Base-by-base conservation (phyloP, 257 asterid genomes). In the Solanum tarijense region DNA sequence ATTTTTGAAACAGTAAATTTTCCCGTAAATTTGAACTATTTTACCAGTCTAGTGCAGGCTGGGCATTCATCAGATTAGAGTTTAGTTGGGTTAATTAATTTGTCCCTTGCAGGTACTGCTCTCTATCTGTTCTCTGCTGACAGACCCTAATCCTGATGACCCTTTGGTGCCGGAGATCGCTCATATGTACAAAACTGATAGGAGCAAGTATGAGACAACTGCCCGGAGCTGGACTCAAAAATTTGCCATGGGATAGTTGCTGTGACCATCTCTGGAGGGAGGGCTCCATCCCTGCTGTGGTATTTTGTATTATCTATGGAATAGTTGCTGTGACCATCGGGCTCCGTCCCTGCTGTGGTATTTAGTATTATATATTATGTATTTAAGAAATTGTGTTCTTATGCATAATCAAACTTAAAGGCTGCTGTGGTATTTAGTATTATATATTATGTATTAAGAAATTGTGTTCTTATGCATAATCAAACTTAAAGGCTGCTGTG, bases 141-240 rank as follows among this genome's bases (percentile, higher is more conserved):
- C 86, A 43, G 85, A 86, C 68, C 88, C 88, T 11, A 86, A 86
- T 73, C 85, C 74, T 11, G 74, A 86, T 86, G 46, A 58, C 46
- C 79, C 89, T 12, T 34, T 87, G 73, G 89, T 87, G 23, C 89
- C 89, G 25, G 86, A 78, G 35, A 58, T 87, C 23, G 86, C 86
- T 78, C 68, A 87, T 29, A 87, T 78, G 86, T 87, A 87, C 34
- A 78, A 58, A 52, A 78, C 89, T 58, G 86, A 78, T 25, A 75
- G 41, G 66, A 43, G 65, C 66, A 78, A 60, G 68, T 87, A 87
- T 38, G 89, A 87, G 69, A 43, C 86, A 35, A 38, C 46, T 43
- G 89, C 89, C 16, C 75, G 89, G 9, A 78, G 86, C 31, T 87
- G 89, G 89, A 87, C 89, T 41, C 86, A 75, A 31, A 87, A 87